Conservation (phyloP, 2,329 filamentous ascomycete genomes). For the Trichoderma citrinoviride region DNA sequence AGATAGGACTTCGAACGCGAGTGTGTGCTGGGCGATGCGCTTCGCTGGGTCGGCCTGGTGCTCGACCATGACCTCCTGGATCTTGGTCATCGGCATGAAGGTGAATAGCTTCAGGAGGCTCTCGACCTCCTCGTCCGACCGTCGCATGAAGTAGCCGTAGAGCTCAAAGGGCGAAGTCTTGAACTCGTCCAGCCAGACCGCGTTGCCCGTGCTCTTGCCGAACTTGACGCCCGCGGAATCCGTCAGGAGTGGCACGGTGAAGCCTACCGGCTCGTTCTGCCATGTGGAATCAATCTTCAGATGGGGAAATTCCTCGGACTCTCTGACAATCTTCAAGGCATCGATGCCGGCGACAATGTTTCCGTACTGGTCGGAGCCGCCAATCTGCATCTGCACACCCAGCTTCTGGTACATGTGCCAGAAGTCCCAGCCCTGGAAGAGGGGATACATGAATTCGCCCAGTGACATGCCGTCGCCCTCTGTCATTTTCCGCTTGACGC, state of each 20-base stretch:
- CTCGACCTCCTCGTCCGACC: conserved; percentile 77
- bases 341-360: conserved; percentile 93
- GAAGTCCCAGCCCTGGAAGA: conserved; percentile 96
- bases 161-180: conserved; percentile 82
- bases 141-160: conserved; percentile 85
- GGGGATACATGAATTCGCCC: conserved; percentile 87
- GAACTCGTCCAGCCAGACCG: conserved; percentile 83
- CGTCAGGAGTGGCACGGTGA: conserved; percentile 88
- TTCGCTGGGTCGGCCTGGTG: conserved; percentile 67
- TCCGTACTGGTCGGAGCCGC: conserved; percentile 92
- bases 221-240: conserved; percentile 85
- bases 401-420: conserved; percentile 74
- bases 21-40: conserved; percentile 74
- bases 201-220: conserved; percentile 91
- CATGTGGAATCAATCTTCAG: conserved; percentile 41
- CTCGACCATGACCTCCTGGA: conserved; percentile 63
- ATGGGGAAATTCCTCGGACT: conserved; percentile 49
- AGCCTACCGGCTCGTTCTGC: conserved; percentile 66
- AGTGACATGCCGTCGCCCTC: conserved; percentile 90
- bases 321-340: conserved; percentile 71
- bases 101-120: conserved; percentile 85
- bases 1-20: conserved; percentile 79
- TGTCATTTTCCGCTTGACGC: conserved; percentile 77
- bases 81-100: conserved; percentile 72
- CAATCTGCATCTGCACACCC: conserved; percentile 80